These are phyloP conservation scores for Fusarium zealandicum DNA, from an alignment of 2,329 filamentous ascomycete genomes.

Conservation along the genomic window DNA sequence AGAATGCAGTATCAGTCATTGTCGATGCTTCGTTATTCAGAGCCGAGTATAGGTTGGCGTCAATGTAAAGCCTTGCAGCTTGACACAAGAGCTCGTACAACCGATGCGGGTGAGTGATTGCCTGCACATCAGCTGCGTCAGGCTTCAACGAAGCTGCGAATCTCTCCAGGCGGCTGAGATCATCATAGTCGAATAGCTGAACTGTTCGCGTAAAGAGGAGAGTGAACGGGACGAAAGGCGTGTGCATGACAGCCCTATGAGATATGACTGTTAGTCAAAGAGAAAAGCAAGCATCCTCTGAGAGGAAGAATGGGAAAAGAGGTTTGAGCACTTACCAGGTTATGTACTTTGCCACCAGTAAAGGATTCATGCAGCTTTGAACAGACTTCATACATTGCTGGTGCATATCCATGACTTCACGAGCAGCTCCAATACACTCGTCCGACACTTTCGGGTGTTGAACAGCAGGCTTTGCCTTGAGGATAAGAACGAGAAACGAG, in stretches of 20 bases:
- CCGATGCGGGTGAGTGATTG: slow-evolving; percentile 44
- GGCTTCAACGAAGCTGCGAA: slow-evolving; percentile 45
- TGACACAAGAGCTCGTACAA: slow-evolving; percentile 47
- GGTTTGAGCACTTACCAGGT: slow-evolving; percentile 45
- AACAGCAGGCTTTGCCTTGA: slow-evolving; percentile 37
- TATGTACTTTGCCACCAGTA: slow-evolving; percentile 46
- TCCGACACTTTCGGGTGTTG: slow-evolving; percentile 5
- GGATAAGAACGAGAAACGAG: slow-evolving; percentile 46
- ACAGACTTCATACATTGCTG: slow-evolving; percentile 43
- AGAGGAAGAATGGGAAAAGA: no score
- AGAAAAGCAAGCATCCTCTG: no score
- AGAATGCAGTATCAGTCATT: not conserved
- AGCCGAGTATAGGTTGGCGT: not conserved
- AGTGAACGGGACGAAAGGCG: slow-evolving; percentile 49
- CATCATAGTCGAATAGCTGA: slow-evolving; percentile 18
- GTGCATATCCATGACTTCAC: slow-evolving; percentile 46
- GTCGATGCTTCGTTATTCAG: no score
- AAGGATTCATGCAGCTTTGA: slow-evolving; percentile 35
- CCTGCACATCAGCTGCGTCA: slow-evolving; percentile 10
- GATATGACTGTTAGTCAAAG: no score
- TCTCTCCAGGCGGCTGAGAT: slow-evolving; percentile 36
- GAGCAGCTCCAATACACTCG: slow-evolving; percentile 44
- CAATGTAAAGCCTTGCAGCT: slow-evolving; percentile 43
- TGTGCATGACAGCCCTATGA: slow-evolving; percentile 46
- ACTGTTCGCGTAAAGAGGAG: slow-evolving; percentile 46